Base-by-base conservation (phyloP, 306 rosid species). In the Medicago ruthenica region DNA sequence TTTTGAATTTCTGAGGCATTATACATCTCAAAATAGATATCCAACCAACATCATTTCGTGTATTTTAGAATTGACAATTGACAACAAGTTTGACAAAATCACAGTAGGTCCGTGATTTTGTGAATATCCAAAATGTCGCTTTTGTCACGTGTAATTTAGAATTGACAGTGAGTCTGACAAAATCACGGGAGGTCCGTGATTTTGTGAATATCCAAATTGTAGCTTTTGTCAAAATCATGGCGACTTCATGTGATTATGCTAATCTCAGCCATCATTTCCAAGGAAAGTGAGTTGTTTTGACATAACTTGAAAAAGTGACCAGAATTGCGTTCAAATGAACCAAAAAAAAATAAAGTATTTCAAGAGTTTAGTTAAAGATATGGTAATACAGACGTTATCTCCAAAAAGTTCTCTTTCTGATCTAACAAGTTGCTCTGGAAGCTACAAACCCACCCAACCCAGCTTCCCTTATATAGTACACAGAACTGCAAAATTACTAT, bases 401-500 rank as follows among this genome's bases (percentile, higher is more conserved):
- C 72, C 64, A 63, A 66, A 62, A 82, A 58, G 77, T 72, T 76
- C 81, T 81, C 84, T 83, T 80, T 77, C 81, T 69, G 84, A 74
- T 74, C 80, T 80, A 81, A 79, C 82, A 71, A 82, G 74, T 80
- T 76, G 79, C 92, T 82, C 72, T 48, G 71, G 83, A 81, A 81
- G 86, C 88, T 71, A 65, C 76, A 74, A 62, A 84, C 81, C 84
- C 84, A 57, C 80, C 65, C 70, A 71, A 48, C 74, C 77, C 78
- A 83, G 81, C 84, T 76, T 79, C 80, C 78, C 81, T 82, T 82
- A 71, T 82, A 71, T 44, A 75, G 80, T 83, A 83, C 85, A 84
- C 57, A 77, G 24, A 72, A 72, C 88, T 75, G 79, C 89, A 89
- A 92, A 92, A 92, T 79, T 77, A 86, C 89, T 86, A 74, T 73